These are phyloP conservation scores for Aureobasidium zeae DNA, from an alignment of 2,329 filamentous ascomycete genomes.

Conservation along the genomic window DNA sequence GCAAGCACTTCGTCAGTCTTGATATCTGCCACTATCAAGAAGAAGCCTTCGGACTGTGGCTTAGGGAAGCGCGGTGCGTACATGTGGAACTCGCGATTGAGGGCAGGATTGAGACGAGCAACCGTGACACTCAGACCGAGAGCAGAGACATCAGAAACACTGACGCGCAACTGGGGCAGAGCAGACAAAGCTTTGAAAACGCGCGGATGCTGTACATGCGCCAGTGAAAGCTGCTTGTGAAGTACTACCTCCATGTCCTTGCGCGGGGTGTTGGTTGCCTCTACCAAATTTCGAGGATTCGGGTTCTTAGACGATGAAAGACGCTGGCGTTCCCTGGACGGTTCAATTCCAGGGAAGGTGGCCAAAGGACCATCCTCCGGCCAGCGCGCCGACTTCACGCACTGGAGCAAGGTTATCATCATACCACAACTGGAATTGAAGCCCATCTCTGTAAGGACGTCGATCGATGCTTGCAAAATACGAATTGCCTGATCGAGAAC, in stretches of 20 bases:
- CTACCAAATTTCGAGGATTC: constrained; percentile 30
- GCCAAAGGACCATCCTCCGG: constrained; percentile 69
- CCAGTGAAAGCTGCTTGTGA: constrained; percentile 44
- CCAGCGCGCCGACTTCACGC: constrained; percentile 88
- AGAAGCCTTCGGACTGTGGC: constrained; percentile 88
- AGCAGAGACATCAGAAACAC: constrained; percentile 52
- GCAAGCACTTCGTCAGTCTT: constrained; percentile 68
- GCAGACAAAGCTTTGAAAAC: constrained; percentile 53
- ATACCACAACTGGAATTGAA: constrained; percentile 65
- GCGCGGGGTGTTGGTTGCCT: constrained; percentile 30
- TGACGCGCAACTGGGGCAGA: constrained; percentile 61
- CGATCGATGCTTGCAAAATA: constrained; percentile 91
- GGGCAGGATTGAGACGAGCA: constrained; percentile 56
- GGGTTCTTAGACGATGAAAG: constrained; percentile 27
- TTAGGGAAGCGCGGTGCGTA: constrained; percentile 89
- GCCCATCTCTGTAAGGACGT: constrained; percentile 85
- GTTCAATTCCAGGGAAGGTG: constrained; percentile 65
- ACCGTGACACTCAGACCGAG: constrained; percentile 55
- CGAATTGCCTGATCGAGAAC: constrained; percentile 94
- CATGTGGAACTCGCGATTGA: constrained; percentile 60
- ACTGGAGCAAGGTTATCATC: constrained; percentile 82
- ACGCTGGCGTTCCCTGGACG: constrained; percentile 35
- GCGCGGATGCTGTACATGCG: constrained; percentile 34
- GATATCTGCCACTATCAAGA: constrained; percentile 64
- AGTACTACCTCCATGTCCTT: constrained; percentile 31